A percentile compares a stretch with the other conserved stretches of the same genome.
Conservation (phyloP, 2,329 filamentous ascomycete genomes). For the Stenocarpella maydis region DNA sequence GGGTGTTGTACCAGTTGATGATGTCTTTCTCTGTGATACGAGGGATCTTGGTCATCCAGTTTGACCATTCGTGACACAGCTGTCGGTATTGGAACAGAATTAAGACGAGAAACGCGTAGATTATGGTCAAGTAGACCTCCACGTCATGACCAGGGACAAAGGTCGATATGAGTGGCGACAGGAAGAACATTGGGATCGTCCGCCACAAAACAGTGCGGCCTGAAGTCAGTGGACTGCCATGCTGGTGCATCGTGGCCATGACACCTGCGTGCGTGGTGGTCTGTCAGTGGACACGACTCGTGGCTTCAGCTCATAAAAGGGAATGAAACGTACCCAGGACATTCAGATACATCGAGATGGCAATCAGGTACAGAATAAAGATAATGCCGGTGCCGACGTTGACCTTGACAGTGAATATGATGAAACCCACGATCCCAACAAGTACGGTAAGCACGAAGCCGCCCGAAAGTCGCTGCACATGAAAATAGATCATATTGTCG, state of each 20-base stretch:
- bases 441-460: slow-evolving; percentile 52
- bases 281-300: slow-evolving; percentile 26
- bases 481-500: slow-evolving; percentile 52
- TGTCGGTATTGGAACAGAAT: slow-evolving; percentile 62
- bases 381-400: slow-evolving; percentile 57
- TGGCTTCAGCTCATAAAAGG: slow-evolving; percentile 44
- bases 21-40: slow-evolving; percentile 58
- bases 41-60: slow-evolving; percentile 62
- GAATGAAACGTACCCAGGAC: slow-evolving; percentile 57
- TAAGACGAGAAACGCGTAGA: slow-evolving; percentile 60
- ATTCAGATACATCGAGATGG: slow-evolving; percentile 66
- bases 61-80: slow-evolving; percentile 65
- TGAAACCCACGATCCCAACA: slow-evolving; percentile 55
- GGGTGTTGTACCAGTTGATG: slow-evolving; percentile 55
- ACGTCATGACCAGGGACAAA: slow-evolving; percentile 61
- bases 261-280: slow-evolving; percentile 38
- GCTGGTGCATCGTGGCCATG: slow-evolving; percentile 61
- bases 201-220: slow-evolving; percentile 63
- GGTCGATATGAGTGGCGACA: slow-evolving; percentile 64
- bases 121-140: slow-evolving; percentile 62
- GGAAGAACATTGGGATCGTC: slow-evolving; percentile 62
- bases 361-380: slow-evolving; percentile 67
- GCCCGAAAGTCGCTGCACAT: slow-evolving; percentile 54
- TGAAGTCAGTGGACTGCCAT: slow-evolving; percentile 63
- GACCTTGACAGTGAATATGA: slow-evolving; percentile 55